Base-by-base conservation (phyloP, 2,329 filamentous ascomycete genomes). In the Karstenula rhodostoma region DNA sequence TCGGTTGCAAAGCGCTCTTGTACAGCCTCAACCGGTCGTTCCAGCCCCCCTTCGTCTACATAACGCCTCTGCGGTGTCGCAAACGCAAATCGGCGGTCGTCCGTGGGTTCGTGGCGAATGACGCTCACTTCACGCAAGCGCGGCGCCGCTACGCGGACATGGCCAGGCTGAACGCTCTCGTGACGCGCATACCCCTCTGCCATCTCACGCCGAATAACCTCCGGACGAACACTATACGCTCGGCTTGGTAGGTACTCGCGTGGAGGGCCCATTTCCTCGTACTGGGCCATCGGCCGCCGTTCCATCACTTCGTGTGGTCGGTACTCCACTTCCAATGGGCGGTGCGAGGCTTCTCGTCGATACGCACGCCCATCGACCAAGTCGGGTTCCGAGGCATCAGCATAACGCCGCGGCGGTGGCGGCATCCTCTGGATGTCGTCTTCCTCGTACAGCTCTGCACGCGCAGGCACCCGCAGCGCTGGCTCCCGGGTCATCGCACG, bases 331-430 rank as follows among this genome's bases (percentile, higher is more conserved):
- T 78, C 78, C 4, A 73, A 61, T 23, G 82, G 85, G 40, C 82
- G 85, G 63, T 78, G 77, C 4, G 86, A 84, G 65, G 87, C 86
- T 65, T 90, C 88, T 57, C 86, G 80, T 63, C 84, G 83, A 62
- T 86, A 87, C 29, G 82, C 78, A 61, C 86, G 82, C 62, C 85
- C 83, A 53, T 86, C 84, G 8, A 83, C 70, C 27, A 81, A 70
- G 52, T 82, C 78, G 54, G 82, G 86, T 62, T 90, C 89, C 2
- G 87, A 85, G 62, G 89, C 86, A 12, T 88, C 88, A 23, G 91
- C 79, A 46, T 79, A 81, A 17, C 79, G 71, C 25, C 77, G 70
- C 78, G 84, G 71, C 9, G 81, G 86, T 3, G 88, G 77, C 22
- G 73, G 76, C 77, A 80, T 80, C 49, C 71, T 71, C 52, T 75